Conservation (phyloP, 2,329 filamentous ascomycete species). For the Mycosphaerella arachidis region DNA sequence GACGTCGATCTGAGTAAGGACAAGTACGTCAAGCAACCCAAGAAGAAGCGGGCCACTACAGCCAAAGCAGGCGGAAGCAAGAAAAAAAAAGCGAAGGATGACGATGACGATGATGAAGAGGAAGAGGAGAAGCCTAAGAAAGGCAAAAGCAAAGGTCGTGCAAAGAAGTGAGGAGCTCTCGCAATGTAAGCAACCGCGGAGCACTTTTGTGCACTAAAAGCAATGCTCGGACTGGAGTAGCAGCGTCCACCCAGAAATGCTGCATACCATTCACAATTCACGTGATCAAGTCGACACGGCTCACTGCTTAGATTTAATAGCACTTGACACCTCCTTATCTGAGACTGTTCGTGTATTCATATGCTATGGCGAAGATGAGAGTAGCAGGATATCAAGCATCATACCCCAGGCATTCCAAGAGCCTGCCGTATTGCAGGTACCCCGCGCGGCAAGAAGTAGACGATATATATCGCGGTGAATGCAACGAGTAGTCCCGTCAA, state of each 20-base stretch:
- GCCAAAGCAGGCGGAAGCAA: constrained; percentile 46
- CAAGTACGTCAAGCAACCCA: constrained; percentile 92
- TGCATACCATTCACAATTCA: neutral
- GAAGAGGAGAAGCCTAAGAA: constrained; percentile 35
- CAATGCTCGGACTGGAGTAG: neutral
- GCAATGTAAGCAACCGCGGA: neutral
- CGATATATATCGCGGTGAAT: constrained; percentile 40
- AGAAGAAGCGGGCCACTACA: constrained; percentile 57
- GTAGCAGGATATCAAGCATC: neutral
- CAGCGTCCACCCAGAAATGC: neutral
- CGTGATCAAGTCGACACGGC: no score
- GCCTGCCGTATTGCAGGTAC: constrained; percentile 40
- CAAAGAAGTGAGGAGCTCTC: constrained; percentile 17
- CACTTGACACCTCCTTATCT: neutral
- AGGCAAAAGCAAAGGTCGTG: constrained; percentile 40
- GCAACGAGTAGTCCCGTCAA: constrained; percentile 49
- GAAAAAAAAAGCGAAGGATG: constrained; percentile 69
- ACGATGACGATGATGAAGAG: constrained; percentile 44
- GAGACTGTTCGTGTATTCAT: neutral
- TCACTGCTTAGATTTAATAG: no score
- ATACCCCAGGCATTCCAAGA: constrained; percentile 45
- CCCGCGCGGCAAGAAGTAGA: constrained; percentile 48
- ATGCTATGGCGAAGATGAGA: neutral
- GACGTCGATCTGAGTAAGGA: constrained; percentile 87
- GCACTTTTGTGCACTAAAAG: neutral